Percentiles rank a stretch among this genome's conserved stretches.
Conservation (phyloP, 2,329 filamentous ascomycete species). For the Ceratocystis ficicola region DNA sequence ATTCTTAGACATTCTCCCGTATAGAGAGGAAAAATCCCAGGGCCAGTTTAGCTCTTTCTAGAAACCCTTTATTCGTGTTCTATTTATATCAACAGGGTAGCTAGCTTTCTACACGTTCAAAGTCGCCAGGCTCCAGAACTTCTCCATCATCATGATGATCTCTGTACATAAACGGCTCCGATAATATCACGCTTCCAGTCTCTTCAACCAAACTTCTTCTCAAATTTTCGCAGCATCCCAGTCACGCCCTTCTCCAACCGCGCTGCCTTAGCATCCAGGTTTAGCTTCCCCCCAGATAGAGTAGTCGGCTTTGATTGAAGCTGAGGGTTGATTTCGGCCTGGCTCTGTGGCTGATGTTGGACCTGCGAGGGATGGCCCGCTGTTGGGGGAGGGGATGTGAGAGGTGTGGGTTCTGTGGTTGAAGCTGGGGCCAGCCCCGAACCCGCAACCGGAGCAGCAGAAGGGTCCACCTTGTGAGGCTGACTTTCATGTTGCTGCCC, state of each 20-base stretch:
- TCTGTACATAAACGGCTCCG: not conserved
- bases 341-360: slow-evolving; percentile 6
- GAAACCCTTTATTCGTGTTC: not conserved
- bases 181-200: not conserved
- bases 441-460: slow-evolving; percentile 23
- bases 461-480: not conserved
- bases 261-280: slow-evolving; percentile 53
- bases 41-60: not conserved
- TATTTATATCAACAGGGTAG: not conserved
- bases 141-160: not conserved
- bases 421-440: slow-evolving; percentile 22
- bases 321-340: not conserved
- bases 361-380: slow-evolving; percentile 36
- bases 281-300: slow-evolving; percentile 30
- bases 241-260: slow-evolving; percentile 58
- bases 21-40: too few species aligned
- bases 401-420: slow-evolving; percentile 10
- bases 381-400: slow-evolving; percentile 25
- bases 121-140: too few species aligned
- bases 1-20: too few species aligned
- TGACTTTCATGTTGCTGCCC: slow-evolving; percentile 12
- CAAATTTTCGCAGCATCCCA: slow-evolving; percentile 63
- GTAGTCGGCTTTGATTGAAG: slow-evolving; percentile 3
- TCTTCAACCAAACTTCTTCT: slow-evolving; percentile 54
- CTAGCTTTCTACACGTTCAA: too few species aligned